Conservation (phyloP, 805 yeast species). For the Saccharomycopsis fermentans region DNA sequence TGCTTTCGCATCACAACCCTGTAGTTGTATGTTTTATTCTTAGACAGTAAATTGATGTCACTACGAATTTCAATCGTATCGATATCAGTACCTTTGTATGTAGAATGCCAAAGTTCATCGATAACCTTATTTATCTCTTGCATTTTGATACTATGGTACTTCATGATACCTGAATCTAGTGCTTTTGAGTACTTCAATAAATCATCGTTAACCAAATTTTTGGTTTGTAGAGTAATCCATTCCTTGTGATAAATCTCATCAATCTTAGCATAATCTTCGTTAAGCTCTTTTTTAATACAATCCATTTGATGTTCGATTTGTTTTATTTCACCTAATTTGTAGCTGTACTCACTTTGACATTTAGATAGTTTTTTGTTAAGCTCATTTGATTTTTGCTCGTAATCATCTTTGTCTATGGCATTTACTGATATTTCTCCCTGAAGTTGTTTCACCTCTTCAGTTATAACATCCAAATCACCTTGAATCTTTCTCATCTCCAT, state of each 20-base stretch:
- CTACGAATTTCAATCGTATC: conserved; percentile 81
- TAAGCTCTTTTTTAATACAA: conserved; percentile 46
- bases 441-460: conserved; percentile 30
- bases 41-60: conserved; percentile 36
- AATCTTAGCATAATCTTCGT: conserved; percentile 61
- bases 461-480: conserved; percentile 20
- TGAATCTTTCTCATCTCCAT: conserved; percentile 11
- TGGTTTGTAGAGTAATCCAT: conserved; percentile 68
- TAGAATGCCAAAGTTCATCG: conserved; percentile 87
- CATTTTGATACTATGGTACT: conserved; percentile 85
- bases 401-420: conserved; percentile 43
- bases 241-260: conserved; percentile 55
- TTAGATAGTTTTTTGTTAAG: conserved; percentile 36
- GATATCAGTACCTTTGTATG: conserved; percentile 92
- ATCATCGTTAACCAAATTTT: conserved; percentile 68
- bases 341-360: conserved; percentile 57
- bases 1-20: conserved; percentile 92
- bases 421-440: conserved; percentile 49
- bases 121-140: conserved; percentile 78
- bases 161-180: conserved; percentile 87
- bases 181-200: conserved; percentile 74
- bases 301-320: conserved; percentile 69
- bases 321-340: conserved; percentile 74
- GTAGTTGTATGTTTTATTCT: conserved; percentile 71
- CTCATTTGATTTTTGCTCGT: conserved; percentile 47